Evolutionary conservation across 768 basidiomycete genomes (phyloP), one percentile per base, ranked within the genome.

Genomic region (Auriscalpium vulgare): DNA sequence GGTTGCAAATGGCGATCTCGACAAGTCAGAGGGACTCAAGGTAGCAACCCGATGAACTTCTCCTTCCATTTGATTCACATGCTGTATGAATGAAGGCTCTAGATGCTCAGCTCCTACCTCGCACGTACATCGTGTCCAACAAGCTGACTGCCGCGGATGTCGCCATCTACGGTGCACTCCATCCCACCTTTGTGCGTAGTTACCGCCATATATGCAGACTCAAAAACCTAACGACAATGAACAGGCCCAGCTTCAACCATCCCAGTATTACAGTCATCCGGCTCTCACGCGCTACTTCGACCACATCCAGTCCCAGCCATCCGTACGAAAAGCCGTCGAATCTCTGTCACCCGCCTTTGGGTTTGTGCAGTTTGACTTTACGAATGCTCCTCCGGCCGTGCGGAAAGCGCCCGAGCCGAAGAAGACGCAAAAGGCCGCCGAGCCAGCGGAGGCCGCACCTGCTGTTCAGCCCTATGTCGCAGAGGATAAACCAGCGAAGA

Each of bases 251-350:
- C 74, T 88, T 16, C 79, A 83, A 63, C 76, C 88, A 5, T 62
- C 78, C n/a, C 81, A 88, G 66, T 87, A 90, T 74, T 86, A 90
- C 67, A 72, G 84, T 16, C 80, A 84, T 54, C 93, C 95, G 6
- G 79, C 90, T 19, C 69, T 98, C 40, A 89, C 89, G 44, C 89
- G 97, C 47, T 97, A 95, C 77, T 95, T 98, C 67, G 88, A 95
- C 71, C 92, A 97, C 71, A 80, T 99, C 56, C 95, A 98, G 73
- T 78, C 82, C 47, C 76, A 75, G 19, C 75, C 85, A 7, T 69
- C 78, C 14, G 83, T 97, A 43, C 77, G 81, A 23, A 73, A 75
- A 47, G 78, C 82, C 3, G 81, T 84, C 7, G 74, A 75, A 46
- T 66, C 76, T 0, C 72, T 80, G 34, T 70, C 77, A 1, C 76